Evolutionary conservation across 75 land plant species (phyloP).

Genomic region (Gnetum montanum): DNA sequence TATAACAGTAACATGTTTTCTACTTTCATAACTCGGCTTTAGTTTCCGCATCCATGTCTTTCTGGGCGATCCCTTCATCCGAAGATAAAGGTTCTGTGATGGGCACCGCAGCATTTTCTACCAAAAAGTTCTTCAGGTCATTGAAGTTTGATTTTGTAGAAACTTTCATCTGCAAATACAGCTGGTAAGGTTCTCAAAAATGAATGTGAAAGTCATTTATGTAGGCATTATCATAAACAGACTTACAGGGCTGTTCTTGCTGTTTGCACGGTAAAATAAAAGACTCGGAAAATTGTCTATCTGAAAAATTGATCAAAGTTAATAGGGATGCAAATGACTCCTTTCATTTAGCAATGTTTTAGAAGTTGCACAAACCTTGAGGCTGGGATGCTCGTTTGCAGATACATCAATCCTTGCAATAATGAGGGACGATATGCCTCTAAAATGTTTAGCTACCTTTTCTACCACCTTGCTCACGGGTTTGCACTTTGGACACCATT

Average conservation of each 20-base stretch:
- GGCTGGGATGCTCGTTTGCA: constrained; percentile 72
- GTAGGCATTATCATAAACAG: background rate
- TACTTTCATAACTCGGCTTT: constrained; percentile 3
- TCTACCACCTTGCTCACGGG: constrained; percentile 58
- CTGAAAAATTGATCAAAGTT: constrained; percentile 22
- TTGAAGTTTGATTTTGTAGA: constrained; percentile 40
- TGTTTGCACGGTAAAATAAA: constrained; percentile 53
- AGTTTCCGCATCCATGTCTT: background rate
- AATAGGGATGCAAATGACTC: background rate
- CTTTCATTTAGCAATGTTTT: background rate
- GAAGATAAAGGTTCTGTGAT: constrained; percentile 49
- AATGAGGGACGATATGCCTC: constrained; percentile 49
- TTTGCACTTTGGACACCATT: constrained; percentile 83
- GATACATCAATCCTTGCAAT: constrained; percentile 84
- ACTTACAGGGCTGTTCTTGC: constrained; percentile 65
- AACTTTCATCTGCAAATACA: constrained; percentile 41
- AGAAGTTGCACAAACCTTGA: constrained; percentile 33
- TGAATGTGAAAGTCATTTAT: background rate
- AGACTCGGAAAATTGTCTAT: constrained; percentile 62
- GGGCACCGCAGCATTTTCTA: constrained; percentile 65
- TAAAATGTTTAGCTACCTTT: constrained; percentile 75
- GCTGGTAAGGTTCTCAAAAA: background rate
- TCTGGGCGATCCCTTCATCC: background rate
- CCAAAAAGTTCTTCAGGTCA: constrained; percentile 32
- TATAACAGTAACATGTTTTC: too few species aligned